Evolutionary conservation across 2,329 filamentous ascomycete genomes (phyloP), one percentile per base, ranked within the genome.

Genomic region (Xylaria sp.): DNA sequence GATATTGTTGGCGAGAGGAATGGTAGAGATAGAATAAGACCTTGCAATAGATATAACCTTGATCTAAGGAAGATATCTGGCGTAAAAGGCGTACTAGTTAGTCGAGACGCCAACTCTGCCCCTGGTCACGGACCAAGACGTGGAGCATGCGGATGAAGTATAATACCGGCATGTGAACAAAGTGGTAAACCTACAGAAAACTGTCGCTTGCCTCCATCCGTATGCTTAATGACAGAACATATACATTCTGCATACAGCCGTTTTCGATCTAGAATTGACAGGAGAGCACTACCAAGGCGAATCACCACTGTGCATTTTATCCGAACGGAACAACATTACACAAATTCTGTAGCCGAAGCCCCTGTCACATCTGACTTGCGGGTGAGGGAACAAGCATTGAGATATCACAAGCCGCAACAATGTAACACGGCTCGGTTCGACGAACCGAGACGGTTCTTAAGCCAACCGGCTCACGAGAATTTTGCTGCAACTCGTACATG

Each of bases 31-130:
- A 1, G 21, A 58, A 53, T 25, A 29, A 44, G 21, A 25, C n/a
- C 21, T 19, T 41, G 37, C 10, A 52, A 25, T 44, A 57, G 33
- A 33, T 61, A 47, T 61, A 61, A 47, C 29, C n/a, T 25, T 47
- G 38, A 53, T 41, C 17, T 27, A 33, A 10, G 15, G 27, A 29
- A 44, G 40, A 47, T 33, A 38, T 37, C 8, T 27, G 15, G 29
- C 40, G 46, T 13, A 37, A 27, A 29, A 46, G 23, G 23, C 8
- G 7, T 31, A 11, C 47, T 47, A 17, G 33, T 41, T 37, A 23
- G 38, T 31, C 38, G 17, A 56, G 33, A 44, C 21, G 25, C 17
- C 17, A 27, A 3, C 17, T 35, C 25, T 53, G 10, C 40, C 47
- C 46, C 53, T 35, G 31, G 55, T 47, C 47, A 23, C 17, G 10